Evolutionary conservation across 192 early-diverging fungal genomes (phyloP).

Genomic region (Coemansia sp.): DNA sequence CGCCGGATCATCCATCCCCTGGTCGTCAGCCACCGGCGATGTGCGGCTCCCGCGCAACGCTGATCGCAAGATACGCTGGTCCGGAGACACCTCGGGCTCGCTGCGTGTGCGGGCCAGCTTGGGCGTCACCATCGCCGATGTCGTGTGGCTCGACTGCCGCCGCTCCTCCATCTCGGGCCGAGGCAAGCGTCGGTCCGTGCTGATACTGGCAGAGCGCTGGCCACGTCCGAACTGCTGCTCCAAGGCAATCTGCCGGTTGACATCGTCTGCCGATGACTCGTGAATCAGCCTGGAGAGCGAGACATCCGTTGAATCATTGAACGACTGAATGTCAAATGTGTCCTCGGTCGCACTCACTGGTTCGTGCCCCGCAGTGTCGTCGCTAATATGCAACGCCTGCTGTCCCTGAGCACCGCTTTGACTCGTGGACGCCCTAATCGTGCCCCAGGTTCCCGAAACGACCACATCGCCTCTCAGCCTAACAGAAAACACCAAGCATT

Average conservation of each 20-base stretch:
- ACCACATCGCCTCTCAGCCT: slow-evolving; percentile 40
- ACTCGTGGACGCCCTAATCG: not conserved
- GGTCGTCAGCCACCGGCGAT: not conserved
- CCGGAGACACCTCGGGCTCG: slow-evolving; percentile 11
- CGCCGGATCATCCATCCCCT: not conserved
- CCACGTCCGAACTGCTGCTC: slow-evolving; percentile 3
- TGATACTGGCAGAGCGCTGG: not conserved
- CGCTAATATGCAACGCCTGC: not conserved
- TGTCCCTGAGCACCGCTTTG: not conserved
- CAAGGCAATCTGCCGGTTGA: not conserved
- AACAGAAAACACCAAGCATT: not conserved
- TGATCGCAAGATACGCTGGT: slow-evolving; percentile 19
- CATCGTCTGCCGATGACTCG: slow-evolving; percentile 17
- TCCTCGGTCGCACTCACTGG: slow-evolving; percentile 13
- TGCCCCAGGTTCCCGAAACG: slow-evolving; percentile 33
- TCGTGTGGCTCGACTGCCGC: not conserved
- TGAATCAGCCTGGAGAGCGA: slow-evolving; percentile 23
- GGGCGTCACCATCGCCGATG: slow-evolving; percentile 11
- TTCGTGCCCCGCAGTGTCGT: not conserved
- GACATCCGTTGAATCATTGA: slow-evolving; percentile 17
- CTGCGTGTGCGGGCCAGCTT: slow-evolving; percentile 27
- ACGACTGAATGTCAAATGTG: slow-evolving; percentile 26
- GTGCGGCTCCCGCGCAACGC: slow-evolving; percentile 25
- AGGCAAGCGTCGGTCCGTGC: not conserved
- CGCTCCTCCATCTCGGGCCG: not conserved